Evolutionary conservation across 2,329 filamentous ascomycete species (phyloP).

Genomic region (Juglanconis sp.): DNA sequence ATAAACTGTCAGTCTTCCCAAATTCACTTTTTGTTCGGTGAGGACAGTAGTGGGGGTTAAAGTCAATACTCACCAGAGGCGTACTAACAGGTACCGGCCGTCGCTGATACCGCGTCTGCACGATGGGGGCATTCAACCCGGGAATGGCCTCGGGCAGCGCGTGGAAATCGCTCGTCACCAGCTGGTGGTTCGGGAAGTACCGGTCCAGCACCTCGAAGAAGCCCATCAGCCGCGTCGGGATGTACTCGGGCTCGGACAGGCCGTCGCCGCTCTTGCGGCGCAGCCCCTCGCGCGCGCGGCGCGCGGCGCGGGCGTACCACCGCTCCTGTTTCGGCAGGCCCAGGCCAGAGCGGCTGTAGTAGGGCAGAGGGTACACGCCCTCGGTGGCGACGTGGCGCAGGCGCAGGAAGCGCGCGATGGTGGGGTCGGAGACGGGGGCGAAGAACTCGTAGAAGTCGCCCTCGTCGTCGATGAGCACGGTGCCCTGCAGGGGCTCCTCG

Average conservation of each 20-base stretch:
- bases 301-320: slow-evolving; percentile 1
- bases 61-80: slow-evolving; percentile 65
- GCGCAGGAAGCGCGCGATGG: slow-evolving; percentile 77
- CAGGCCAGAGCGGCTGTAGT: slow-evolving; percentile 32
- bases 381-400: slow-evolving; percentile 76
- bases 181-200: slow-evolving; percentile 85
- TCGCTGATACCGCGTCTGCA: slow-evolving; percentile 88
- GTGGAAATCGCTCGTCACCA: slow-evolving; percentile 89
- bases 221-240: slow-evolving; percentile 91
- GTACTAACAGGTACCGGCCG: slow-evolving; percentile 86
- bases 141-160: slow-evolving; percentile 76
- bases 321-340: slow-evolving; percentile 14
- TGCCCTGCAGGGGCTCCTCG: slow-evolving; percentile 80
- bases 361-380: slow-evolving; percentile 62
- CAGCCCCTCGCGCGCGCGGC: not conserved
- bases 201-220: slow-evolving; percentile 90
- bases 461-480: slow-evolving; percentile 76
- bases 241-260: slow-evolving; percentile 82
- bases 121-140: slow-evolving; percentile 88
- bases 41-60: not conserved
- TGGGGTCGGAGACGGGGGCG: slow-evolving; percentile 66
- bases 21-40: not conserved
- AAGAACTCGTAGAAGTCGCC: slow-evolving; percentile 98
- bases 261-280: slow-evolving; percentile 56
- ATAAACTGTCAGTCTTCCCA: no score